Evolutionary conservation across 306 rosid genomes (phyloP), one percentile per base, ranked within the genome.

Genomic region (Medicago arabica): DNA sequence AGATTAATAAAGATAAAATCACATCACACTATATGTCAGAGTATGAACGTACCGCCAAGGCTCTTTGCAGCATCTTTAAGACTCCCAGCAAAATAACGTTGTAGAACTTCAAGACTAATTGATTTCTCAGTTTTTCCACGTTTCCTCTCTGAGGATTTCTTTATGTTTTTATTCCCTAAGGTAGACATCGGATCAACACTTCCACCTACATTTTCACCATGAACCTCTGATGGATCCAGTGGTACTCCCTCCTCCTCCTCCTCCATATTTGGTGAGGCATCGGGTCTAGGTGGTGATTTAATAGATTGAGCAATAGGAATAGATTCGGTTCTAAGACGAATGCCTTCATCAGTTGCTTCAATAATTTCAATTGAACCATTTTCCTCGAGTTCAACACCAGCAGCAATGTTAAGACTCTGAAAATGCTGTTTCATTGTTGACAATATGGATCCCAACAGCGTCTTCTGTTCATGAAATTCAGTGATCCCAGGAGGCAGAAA

Each of bases 1-100:
- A 64, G 23, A 44, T 61, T 51, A 65, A 43, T 76, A 44, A 54
- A 31, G 47, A 75, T 31, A 70, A 62, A 59, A 41, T 13, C 13
- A 58, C 62, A 72, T 40, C 74, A 36, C 53, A 41, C 25, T 25
- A 67, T 47, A 69, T 46, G 21, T 44, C 36, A 67, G 66, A 8
- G 64, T 21, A 63, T 21, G 77, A 74, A 47, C 88, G 46, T 89
- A 96, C 99, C 99, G 13, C 97, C 93, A 75, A 96, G 99, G 86
- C 92, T 90, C 88, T 90, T 96, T 41, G 98, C 99, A 78, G 99
- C 98, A 85, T 96, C 97, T 82, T 96, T 96, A 77, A 95, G 99
- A 75, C 98, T 96, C 79, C 98, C 97, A 54, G 99, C 89, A 53
- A 95, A 96, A 79, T 96, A 84, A 59, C 86, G 92, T 70, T 96